Base-by-base conservation (phyloP, 371 early-diverging fungal species). In the Coemansia sp. region DNA sequence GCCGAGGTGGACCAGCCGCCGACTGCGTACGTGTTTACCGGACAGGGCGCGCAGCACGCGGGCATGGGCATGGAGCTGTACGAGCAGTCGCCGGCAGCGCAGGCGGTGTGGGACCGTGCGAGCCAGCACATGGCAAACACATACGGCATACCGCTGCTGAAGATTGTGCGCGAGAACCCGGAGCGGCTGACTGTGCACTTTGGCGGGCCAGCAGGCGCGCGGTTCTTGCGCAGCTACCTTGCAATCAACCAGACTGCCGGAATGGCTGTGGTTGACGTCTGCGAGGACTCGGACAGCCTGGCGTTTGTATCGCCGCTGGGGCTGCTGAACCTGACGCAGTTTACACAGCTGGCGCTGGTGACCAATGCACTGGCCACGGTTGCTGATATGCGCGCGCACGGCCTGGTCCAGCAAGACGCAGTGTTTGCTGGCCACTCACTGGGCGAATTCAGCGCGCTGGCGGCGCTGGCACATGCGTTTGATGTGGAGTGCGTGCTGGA, bases 401-500 rank as follows among this genome's bases (percentile, higher is more conserved):
- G 91, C 5, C 80, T 95, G 64, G 88, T 95, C 34, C 91, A 89
- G 65, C 60, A 80, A 57, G 86, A 89, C 79, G 87, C 92, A 64
- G 82, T 90, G 50, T 94, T 95, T 75, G 95, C 95, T 68, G 97
- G 97, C 67, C 97, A 97, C 84, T 91, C 91, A 51, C 86, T 97
- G 55, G 97, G 97, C 71, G 95, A 95, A 71, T 94, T 94, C 66
- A 20, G 20, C 20, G 20, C 20, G 20, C 20, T 20, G 20, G 20
- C 20, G 20, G 20, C 20, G 0, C 86, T 97, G 55, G 93, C 91
- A 67, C 85, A 91, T 70, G 90, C 94, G 2, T 81, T 95, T 41
- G 85, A 91, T 20, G 82, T 95, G 55, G 92, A 93, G 66, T 83
- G 88, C 16, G 78, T 94, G 31, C 90, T 94, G 55, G 97, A 94